phyloP scores from a whole-genome alignment of 164 flowering plant genomes.

The Vitis rupestris region DNA sequence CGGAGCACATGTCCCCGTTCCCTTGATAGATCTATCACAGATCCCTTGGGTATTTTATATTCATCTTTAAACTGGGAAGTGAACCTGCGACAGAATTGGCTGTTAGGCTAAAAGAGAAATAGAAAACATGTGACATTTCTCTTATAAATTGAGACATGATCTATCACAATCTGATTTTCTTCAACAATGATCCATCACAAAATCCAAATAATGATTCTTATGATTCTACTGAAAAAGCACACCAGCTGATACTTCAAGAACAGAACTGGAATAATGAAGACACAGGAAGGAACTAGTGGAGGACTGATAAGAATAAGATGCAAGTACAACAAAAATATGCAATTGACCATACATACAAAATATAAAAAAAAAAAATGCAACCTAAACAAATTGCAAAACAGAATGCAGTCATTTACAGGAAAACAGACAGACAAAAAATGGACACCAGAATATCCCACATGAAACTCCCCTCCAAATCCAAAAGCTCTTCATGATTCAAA shows the following conservation, averaged over 20 bases:
- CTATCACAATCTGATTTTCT: too few species aligned
- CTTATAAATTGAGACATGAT: background rate
- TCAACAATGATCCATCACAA: too few species aligned
- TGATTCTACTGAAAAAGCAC: background rate
- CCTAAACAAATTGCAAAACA: too few species aligned
- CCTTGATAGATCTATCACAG: slow-evolving; percentile 76
- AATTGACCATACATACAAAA: background rate
- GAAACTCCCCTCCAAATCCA: background rate
- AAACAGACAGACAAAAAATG: background rate
- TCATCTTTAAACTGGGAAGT: slow-evolving; percentile 93
- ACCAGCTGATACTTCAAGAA: background rate
- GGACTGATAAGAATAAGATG: background rate
- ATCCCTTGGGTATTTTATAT: slow-evolving; percentile 67
- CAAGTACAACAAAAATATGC: background rate
- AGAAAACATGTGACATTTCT: background rate
- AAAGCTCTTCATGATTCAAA: background rate
- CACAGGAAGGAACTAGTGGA: background rate
- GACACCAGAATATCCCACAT: background rate
- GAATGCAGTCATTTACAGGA: too few species aligned
- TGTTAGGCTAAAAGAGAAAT: background rate
- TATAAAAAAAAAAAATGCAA: background rate
- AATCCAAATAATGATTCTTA: too few species aligned
- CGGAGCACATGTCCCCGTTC: slow-evolving; percentile 65
- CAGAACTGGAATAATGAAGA: background rate
- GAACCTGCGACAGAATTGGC: slow-evolving; percentile 50